Evolutionary conservation across 306 rosid genomes (phyloP).

Genomic region (Potentilla sterilis): DNA sequence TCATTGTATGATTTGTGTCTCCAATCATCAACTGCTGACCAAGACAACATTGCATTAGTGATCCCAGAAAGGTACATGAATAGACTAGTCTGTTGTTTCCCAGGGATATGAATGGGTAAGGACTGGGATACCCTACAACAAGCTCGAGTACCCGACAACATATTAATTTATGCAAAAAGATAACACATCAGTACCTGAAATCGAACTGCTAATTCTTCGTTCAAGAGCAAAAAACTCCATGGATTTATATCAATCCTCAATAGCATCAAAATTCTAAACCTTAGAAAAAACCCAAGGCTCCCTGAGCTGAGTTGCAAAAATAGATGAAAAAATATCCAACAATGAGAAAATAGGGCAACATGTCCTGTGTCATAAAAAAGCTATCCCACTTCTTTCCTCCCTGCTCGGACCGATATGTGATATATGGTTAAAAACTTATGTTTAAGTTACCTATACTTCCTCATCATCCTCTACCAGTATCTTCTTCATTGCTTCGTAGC

Average conservation of each 20-base stretch:
- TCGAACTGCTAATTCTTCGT: not conserved
- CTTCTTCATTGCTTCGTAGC: conserved; percentile 96
- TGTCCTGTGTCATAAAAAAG: conserved; percentile 8
- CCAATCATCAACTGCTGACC: not conserved
- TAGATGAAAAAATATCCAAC: conserved; percentile 11
- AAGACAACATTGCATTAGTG: not conserved
- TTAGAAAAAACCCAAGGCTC: conserved; percentile 32
- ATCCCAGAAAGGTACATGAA: not conserved
- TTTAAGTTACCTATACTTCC: conserved; percentile 41
- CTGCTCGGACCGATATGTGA: conserved; percentile 9
- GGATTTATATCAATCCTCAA: conserved; percentile 16
- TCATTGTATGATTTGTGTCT: no score
- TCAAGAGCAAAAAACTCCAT: not conserved
- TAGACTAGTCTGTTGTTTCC: no score
- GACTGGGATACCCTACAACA: not conserved
- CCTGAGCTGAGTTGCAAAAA: conserved; percentile 21
- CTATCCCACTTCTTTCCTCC: conserved; percentile 11
- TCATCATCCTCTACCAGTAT: conserved; percentile 59
- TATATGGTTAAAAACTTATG: not conserved
- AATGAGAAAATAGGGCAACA: conserved; percentile 15
- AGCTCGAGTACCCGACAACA: not conserved
- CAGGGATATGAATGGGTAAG: not conserved
- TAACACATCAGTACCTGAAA: not conserved
- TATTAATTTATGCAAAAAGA: conserved; percentile 13
- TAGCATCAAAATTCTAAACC: conserved; percentile 24